Percentiles rank a stretch among this genome's conserved stretches.
Conservation (phyloP, 495 filamentous ascomycete species). For the Daldinia grandis region DNA sequence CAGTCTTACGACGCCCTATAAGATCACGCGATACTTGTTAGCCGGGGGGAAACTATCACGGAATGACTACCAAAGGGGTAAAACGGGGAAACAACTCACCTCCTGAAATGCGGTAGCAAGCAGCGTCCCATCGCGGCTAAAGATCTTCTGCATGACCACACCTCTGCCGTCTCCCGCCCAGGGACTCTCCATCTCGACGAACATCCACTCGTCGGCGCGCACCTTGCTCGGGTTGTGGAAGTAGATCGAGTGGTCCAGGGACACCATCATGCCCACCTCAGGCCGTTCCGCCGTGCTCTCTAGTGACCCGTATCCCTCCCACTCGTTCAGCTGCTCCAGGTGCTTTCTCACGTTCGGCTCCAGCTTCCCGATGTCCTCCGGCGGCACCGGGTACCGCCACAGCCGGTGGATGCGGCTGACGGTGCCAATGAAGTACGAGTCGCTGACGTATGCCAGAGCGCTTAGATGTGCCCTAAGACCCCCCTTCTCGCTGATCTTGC, state of each 20-base stretch:
- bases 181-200: constrained; percentile 90
- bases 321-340: constrained; percentile 50
- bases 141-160: constrained; percentile 87
- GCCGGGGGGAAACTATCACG: background rate
- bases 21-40: constrained; percentile 5
- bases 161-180: constrained; percentile 93
- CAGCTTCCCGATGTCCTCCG: constrained; percentile 48
- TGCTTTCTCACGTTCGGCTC: constrained; percentile 40
- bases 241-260: constrained; percentile 81
- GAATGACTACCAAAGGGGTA: constrained; percentile 25
- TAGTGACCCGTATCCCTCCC: constrained; percentile 42
- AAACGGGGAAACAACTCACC: constrained; percentile 49
- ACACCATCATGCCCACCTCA: constrained; percentile 93
- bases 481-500: constrained; percentile 73
- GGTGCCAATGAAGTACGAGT: constrained; percentile 93
- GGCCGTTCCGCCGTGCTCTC: constrained; percentile 48
- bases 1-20: constrained; percentile 62
- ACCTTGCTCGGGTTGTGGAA: constrained; percentile 87
- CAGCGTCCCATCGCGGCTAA: constrained; percentile 79
- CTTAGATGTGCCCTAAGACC: constrained; percentile 81
- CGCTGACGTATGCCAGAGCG: constrained; percentile 91
- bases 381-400: constrained; percentile 62
- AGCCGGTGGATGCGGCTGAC: constrained; percentile 78
- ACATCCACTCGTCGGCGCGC: constrained; percentile 92
- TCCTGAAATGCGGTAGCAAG: constrained; percentile 89